Percentiles rank a stretch among this genome's conserved stretches.
phyloP scores from a whole-genome alignment of 2,329 filamentous ascomycete genomes.

The Monosporascus sp. region DNA sequence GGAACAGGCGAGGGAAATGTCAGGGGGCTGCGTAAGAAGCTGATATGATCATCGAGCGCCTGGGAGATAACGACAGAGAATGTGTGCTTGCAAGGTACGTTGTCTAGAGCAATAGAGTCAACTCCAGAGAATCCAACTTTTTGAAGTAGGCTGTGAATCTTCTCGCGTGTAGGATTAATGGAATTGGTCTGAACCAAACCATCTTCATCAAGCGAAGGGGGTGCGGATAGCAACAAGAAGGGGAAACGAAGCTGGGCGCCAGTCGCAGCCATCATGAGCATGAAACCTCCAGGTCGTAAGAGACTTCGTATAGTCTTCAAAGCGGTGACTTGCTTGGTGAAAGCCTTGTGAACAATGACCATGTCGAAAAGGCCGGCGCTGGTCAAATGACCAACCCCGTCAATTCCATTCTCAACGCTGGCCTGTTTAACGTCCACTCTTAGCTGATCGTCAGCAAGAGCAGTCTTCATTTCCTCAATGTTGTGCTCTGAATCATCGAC shows the following conservation, averaged over 20 bases:
- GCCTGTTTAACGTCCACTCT: too few species aligned
- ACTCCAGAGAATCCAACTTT: not conserved
- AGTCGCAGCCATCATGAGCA: not conserved
- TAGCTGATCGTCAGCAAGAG: too few species aligned
- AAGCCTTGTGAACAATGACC: not conserved
- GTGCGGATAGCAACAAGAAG: too few species aligned
- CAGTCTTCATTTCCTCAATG: too few species aligned
- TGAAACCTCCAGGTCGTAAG: not conserved
- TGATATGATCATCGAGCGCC: not conserved
- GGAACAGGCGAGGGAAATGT: not conserved
- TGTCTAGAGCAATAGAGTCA: not conserved
- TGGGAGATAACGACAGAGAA: not conserved
- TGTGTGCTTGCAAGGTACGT: not conserved
- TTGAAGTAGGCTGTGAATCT: too few species aligned
- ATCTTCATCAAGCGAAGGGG: too few species aligned
- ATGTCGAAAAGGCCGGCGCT: not conserved
- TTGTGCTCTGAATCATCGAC: too few species aligned
- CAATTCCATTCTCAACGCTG: too few species aligned
- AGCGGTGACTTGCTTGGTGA: not conserved
- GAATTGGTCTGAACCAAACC: not conserved
- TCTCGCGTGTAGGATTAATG: not conserved
- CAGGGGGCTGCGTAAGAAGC: not conserved
- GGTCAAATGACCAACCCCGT: too few species aligned
- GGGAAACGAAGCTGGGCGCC: not conserved
- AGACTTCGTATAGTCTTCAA: not conserved